Base-by-base conservation (phyloP, 495 filamentous ascomycete genomes). In the Diplogelasinospora grovesii region DNA sequence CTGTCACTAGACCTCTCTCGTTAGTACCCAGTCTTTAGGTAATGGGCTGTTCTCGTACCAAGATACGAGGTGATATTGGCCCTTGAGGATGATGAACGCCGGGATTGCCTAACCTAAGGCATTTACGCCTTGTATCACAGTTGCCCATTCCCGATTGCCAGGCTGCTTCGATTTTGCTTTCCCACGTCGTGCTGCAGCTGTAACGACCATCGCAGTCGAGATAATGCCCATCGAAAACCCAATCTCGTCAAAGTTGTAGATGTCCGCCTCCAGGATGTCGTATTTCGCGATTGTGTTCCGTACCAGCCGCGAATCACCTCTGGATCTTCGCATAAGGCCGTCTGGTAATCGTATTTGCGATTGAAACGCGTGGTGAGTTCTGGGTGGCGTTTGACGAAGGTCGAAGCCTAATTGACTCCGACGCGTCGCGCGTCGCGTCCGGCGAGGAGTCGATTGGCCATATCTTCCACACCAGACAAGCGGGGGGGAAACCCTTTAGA, bases 21-120 rank as follows among this genome's bases (percentile, higher is more conserved):
- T n/a, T 18, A 47, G 21, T 2, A 18, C 20, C 45, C 25, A 47
- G 3, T 41, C 19, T 2, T 15, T 31, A 8, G 32, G 30, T 4
- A 47, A 37, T 37, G 2, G 32, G 45, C 25, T 32, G n/a, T 42
- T 36, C 20, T 23, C n/a, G 22, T 41, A 47, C 45, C 18, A 47
- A 14, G 31, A 32, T 11, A 16, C 9, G 37, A 47, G 45, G 32
- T 31, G 28, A 31, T 31, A 31, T 31, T 31, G 28, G 28, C 28
- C 28, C 28, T 31, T 31, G 10, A 31, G 10, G 28, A 31, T 31
- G 10, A 31, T n/a, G 28, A n/a, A 31, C 16, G 28, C 10, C 28
- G 28, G 28, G 10, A 31, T 14, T 31, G 16, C 16, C 28, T 14
- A 31, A 13, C 28, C 28, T n/a, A n/a, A 10, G 10, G 28, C n/a